phyloP scores from a whole-genome alignment of 2,329 filamentous ascomycete species.

The Incumbomyces delicatus region DNA sequence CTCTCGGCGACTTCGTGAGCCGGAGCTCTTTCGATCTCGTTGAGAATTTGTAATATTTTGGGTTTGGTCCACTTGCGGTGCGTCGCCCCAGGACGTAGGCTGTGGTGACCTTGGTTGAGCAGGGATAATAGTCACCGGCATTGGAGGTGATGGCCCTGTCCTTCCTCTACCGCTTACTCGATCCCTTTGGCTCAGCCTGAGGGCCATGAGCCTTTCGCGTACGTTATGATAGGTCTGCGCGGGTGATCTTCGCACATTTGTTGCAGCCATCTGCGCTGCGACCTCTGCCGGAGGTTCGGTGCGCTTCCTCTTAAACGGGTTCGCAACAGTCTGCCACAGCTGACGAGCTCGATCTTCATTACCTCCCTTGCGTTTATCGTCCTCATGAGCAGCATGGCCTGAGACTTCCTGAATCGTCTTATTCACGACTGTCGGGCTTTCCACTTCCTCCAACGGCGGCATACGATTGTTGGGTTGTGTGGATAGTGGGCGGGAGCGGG shows the following conservation, averaged over 20 bases:
- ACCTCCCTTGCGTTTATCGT: not conserved
- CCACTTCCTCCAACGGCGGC: not conserved
- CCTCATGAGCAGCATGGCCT: not conserved
- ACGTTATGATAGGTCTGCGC: constrained; percentile 27
- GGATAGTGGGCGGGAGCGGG: not conserved
- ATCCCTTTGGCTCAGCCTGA: constrained; percentile 41
- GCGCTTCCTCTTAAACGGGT: constrained; percentile 50
- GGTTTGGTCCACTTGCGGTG: not conserved
- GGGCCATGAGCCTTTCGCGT: constrained; percentile 36
- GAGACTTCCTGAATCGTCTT: not conserved
- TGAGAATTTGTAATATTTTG: not conserved
- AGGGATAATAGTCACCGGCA: constrained; percentile 53
- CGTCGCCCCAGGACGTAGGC: constrained; percentile 42
- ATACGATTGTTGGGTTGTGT: not conserved
- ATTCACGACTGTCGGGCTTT: constrained; percentile 1
- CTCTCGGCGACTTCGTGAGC: not conserved
- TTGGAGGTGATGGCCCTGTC: constrained; percentile 27
- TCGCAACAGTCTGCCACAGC: constrained; percentile 43
- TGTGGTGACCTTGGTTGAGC: constrained; percentile 45
- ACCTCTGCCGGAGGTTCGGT: constrained; percentile 52
- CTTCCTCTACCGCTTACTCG: constrained; percentile 30
- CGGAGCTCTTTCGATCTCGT: not conserved
- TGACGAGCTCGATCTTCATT: constrained; percentile 20
- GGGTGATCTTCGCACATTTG: constrained; percentile 22
- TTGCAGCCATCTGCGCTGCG: constrained; percentile 45